These are phyloP conservation scores for Clavulina sp. DNA, from an alignment of 768 basidiomycete genomes.

Conservation along the genomic window DNA sequence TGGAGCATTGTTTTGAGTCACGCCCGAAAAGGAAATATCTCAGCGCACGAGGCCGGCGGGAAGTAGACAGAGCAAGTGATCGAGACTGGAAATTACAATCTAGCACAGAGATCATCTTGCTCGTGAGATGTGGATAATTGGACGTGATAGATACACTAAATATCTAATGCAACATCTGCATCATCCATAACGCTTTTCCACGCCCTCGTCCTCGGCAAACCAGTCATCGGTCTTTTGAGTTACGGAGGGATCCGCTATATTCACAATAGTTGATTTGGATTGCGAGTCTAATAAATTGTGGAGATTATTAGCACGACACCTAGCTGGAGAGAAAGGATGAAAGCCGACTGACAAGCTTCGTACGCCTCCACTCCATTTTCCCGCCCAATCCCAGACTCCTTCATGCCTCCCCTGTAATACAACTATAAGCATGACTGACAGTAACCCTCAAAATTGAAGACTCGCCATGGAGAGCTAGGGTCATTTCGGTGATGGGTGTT, in stretches of 20 bases:
- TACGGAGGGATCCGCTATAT: slow-evolving; percentile 45
- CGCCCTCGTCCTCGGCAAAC: slow-evolving; percentile 31
- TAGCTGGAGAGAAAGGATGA: not conserved
- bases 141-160: no score
- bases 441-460: not conserved
- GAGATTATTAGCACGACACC: not conserved
- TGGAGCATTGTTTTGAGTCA: no score
- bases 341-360: slow-evolving; percentile 42
- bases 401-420: slow-evolving; percentile 68
- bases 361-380: slow-evolving; percentile 76
- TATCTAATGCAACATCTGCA: no score
- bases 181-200: slow-evolving; percentile 47
- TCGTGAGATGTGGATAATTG: no score
- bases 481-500: slow-evolving; percentile 84
- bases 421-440: not conserved
- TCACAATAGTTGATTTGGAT: slow-evolving; percentile 66
- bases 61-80: no score
- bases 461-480: slow-evolving; percentile 73
- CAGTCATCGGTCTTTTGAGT: slow-evolving; percentile 51
- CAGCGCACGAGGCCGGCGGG: no score
- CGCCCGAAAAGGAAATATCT: no score
- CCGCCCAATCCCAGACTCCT: slow-evolving; percentile 71
- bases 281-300: slow-evolving; percentile 42
- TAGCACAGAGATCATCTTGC: no score
- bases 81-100: no score